phyloP scores from a whole-genome alignment of 257 asterid genomes.

The Primulina tabacum region DNA sequence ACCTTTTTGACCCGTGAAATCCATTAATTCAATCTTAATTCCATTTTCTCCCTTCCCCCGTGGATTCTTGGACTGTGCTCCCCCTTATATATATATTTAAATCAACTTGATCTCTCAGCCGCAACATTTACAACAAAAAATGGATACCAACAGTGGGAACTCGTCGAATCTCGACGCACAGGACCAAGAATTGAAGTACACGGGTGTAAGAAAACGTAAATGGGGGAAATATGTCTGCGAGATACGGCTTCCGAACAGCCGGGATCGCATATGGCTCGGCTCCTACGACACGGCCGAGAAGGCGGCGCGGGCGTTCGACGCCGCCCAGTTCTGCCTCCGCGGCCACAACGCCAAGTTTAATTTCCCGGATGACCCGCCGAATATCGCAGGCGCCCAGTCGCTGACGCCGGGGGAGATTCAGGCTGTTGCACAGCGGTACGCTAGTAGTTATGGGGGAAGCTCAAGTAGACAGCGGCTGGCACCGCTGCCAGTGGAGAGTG shows the following conservation, averaged over 20 bases:
- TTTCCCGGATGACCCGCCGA: constrained; percentile 44
- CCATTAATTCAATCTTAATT: not conserved
- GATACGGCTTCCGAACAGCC: constrained; percentile 59
- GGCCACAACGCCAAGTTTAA: constrained; percentile 48
- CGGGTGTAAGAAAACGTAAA: constrained; percentile 55
- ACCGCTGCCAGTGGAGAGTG: constrained; percentile 12
- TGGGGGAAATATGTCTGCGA: constrained; percentile 77
- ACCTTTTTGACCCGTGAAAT: constrained; percentile 2
- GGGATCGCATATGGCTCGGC: constrained; percentile 72
- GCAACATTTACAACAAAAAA: not conserved
- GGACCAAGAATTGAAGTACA: constrained; percentile 40
- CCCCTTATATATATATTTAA: not conserved
- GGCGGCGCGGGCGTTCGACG: constrained; percentile 69
- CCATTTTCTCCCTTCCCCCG: not conserved
- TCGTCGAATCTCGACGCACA: not conserved
- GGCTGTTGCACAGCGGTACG: constrained; percentile 44
- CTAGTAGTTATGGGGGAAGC: constrained; percentile 20
- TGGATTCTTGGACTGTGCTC: constrained; percentile 29
- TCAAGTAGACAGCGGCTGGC: not conserved
- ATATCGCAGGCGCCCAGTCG: constrained; percentile 29
- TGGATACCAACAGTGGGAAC: constrained; percentile 3
- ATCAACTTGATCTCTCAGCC: constrained; percentile 14
- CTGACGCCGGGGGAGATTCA: constrained; percentile 38
- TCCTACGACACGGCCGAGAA: constrained; percentile 56
- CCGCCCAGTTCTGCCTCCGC: constrained; percentile 57